Conservation (phyloP, 2,329 filamentous ascomycete genomes). For the Curvularia sp. region DNA sequence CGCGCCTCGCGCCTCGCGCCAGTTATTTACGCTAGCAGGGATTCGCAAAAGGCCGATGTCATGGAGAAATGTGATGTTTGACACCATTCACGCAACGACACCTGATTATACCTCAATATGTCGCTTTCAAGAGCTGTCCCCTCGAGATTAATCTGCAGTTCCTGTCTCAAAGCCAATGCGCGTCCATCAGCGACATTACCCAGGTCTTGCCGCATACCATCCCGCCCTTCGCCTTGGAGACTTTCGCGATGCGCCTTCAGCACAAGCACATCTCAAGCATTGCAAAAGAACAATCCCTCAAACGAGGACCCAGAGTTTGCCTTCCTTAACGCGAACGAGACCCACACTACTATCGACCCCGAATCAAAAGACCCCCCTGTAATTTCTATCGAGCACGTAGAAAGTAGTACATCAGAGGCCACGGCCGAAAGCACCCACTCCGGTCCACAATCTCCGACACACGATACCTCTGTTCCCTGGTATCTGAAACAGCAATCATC, state of each 20-base stretch:
- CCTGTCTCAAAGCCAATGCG: conserved; percentile 26
- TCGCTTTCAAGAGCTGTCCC: conserved; percentile 30
- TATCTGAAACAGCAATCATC: conserved; percentile 70
- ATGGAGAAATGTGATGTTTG: conserved; percentile 7
- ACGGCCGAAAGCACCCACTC: conserved; percentile 10
- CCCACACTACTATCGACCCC: background rate
- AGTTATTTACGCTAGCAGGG: conserved; percentile 2
- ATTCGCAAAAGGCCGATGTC: conserved; percentile 15
- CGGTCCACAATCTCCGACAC: conserved; percentile 7
- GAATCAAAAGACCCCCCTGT: conserved; percentile 5
- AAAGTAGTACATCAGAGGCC: conserved; percentile 14
- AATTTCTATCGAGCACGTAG: background rate
- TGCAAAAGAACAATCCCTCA: conserved; percentile 23
- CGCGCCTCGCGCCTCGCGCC: background rate
- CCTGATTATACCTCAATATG: conserved; percentile 25
- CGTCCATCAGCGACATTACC: conserved; percentile 7
- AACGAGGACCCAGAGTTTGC: conserved; percentile 24
- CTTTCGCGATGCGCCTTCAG: conserved; percentile 30
- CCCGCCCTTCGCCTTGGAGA: conserved; percentile 16
- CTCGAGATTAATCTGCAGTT: conserved; percentile 34
- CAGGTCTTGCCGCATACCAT: conserved; percentile 12
- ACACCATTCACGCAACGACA: background rate
- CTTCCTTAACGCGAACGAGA: conserved; percentile 14
- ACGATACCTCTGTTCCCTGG: conserved; percentile 68
- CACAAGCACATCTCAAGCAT: conserved; percentile 22